Conservation (phyloP, 768 basidiomycete species). For the Tulasnella sp. region DNA sequence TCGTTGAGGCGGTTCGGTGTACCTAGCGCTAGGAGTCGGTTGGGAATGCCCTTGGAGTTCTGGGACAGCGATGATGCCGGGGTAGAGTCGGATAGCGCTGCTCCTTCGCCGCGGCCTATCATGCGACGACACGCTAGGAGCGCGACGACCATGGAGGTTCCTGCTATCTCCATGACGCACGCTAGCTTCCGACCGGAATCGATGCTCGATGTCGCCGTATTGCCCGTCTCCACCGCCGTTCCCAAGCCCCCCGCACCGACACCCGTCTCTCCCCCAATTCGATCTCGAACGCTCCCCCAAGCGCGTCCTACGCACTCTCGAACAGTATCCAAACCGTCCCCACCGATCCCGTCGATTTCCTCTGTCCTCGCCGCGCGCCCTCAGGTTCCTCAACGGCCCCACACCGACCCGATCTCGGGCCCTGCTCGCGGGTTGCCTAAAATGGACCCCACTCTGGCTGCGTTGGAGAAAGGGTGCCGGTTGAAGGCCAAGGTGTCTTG, state of each 20-base stretch:
- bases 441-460: slow-evolving; percentile 10
- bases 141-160: not conserved
- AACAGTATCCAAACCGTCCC: not conserved
- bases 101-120: not conserved
- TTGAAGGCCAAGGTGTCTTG: slow-evolving; percentile 1
- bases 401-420: not conserved
- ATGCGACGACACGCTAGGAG: not conserved
- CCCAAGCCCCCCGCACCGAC: not conserved
- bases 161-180: not conserved
- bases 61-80: not conserved
- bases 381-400: not conserved
- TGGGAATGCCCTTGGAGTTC: not conserved
- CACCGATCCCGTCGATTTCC: not conserved
- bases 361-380: not conserved
- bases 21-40: not conserved
- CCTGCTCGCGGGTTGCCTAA: not conserved
- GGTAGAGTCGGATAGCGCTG: not conserved
- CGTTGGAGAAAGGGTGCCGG: slow-evolving; percentile 4
- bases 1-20: not conserved
- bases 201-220: not conserved
- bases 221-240: not conserved
- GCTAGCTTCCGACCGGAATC: not conserved
- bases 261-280: not conserved
- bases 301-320: not conserved
- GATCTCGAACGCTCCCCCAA: not conserved